These are phyloP conservation scores for Moesziomyces antarcticus DNA, from an alignment of 1,284 basidiomycete genomes.

Conservation along the genomic window DNA sequence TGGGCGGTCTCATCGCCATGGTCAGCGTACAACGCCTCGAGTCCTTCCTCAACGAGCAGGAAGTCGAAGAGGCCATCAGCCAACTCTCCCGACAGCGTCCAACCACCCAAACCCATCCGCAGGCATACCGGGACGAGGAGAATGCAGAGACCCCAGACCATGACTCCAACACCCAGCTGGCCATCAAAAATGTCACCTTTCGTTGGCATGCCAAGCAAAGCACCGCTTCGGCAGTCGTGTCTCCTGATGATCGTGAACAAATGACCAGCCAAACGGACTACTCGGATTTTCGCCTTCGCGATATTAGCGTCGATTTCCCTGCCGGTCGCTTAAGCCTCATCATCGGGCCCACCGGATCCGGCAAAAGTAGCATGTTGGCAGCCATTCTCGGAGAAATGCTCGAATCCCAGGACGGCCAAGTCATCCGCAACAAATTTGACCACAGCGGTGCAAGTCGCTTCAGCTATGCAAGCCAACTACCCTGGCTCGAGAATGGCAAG, in stretches of 20 bases:
- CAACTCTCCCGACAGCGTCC: constrained; percentile 18
- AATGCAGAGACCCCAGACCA: constrained; percentile 70
- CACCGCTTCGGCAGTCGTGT: neutral
- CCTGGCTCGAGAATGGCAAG: constrained; percentile 47
- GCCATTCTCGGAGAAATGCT: constrained; percentile 60
- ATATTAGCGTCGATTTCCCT: constrained; percentile 50
- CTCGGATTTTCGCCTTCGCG: constrained; percentile 24
- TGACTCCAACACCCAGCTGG: constrained; percentile 1
- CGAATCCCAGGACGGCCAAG: constrained; percentile 29
- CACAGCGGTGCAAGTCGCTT: constrained; percentile 43
- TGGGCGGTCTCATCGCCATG: constrained; percentile 68
- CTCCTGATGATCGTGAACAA: neutral
- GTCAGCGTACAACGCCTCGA: constrained; percentile 84
- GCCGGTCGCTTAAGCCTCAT: constrained; percentile 47
- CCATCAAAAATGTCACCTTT: constrained; percentile 21
- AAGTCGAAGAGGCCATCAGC: constrained; percentile 71
- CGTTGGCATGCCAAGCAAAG: constrained; percentile 17
- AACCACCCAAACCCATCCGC: neutral
- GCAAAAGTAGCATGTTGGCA: constrained; percentile 59
- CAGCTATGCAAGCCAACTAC: constrained; percentile 53
- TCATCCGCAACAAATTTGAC: constrained; percentile 46
- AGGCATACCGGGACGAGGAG: constrained; percentile 71
- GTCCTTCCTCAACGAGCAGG: constrained; percentile 83
- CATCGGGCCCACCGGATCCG: constrained; percentile 57
- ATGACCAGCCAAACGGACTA: neutral